Base-by-base conservation (phyloP, 192 early-diverging fungal genomes). In the Backusella liffmaniae region DNA sequence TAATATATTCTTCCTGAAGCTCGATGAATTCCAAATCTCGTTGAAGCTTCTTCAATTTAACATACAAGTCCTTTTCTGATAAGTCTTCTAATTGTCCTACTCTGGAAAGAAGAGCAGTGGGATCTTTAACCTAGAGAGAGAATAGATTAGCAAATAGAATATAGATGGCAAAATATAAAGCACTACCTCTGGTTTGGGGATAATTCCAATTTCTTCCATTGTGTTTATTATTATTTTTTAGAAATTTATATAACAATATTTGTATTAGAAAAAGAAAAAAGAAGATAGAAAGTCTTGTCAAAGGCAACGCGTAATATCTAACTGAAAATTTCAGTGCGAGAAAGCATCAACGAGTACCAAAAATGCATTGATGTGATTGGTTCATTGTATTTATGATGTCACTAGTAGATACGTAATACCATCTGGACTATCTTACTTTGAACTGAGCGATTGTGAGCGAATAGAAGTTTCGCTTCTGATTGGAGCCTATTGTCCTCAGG, bases 1-100 rank as follows among this genome's bases (percentile, higher is more conserved):
- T 98, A 84, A 99, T 99, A 84, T 98, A 99, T 83, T 98, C 97
- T 81, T 99, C 97, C 86, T 99, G 97, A 32, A 99, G 86, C 68
- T 96, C 93, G 51, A 99, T 85, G 76, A 99, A 94, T 84, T 99
- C 98, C 21, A 98, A 83, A 80, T 98, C 95, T 42, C 94, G 90
- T 76, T 97, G 94, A 21, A 98, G 90, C 77, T 96, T 96, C 87
- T 99, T 99, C 76, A 96, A 89, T 59, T 93, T 94, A 51, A 93
- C 92, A 82, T 99, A 99, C 51, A 96, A 82, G 83, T 99, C 97
- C 42, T 90, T 86, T 78, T 96, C 94, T 66, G 87, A 85, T 66
- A 91, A 73, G 35, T 93, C 92, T 46, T 91, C 86, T 12, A 89
- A 62, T 13, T 86, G 80, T 36, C 68, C 68, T 39, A 73, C 42